Conservation (phyloP, 768 basidiomycete genomes). For the Dictyophora rubrovolvata region DNA sequence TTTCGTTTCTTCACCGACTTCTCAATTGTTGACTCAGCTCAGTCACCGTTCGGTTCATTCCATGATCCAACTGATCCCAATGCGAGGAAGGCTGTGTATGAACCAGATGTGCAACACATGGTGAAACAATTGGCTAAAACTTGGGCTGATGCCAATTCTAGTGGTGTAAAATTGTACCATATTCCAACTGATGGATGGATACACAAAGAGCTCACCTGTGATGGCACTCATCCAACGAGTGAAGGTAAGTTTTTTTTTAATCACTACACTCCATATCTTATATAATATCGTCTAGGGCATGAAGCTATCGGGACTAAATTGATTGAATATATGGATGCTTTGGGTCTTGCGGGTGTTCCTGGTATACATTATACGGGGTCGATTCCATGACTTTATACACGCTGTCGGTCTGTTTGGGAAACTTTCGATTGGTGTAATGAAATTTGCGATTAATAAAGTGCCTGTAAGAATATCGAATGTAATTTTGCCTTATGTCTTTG, state of each 20-base stretch:
- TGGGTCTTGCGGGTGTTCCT: background rate
- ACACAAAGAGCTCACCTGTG: background rate
- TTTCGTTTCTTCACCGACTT: background rate
- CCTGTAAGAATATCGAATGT: too few relatives aligned
- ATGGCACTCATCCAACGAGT: background rate
- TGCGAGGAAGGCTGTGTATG: background rate
- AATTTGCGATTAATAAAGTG: too few relatives aligned
- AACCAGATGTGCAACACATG: constrained; percentile 3
- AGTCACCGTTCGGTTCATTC: constrained; percentile 6
- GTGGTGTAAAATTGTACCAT: background rate
- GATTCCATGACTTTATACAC: background rate
- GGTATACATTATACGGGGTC: background rate
- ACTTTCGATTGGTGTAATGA: too few relatives aligned
- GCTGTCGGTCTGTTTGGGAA: background rate
- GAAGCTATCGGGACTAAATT: background rate
- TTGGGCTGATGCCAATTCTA: background rate
- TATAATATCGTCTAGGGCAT: background rate
- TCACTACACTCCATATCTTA: background rate
- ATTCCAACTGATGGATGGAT: background rate
- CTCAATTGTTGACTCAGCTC: background rate
- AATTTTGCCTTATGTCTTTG: too few relatives aligned
- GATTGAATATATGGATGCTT: background rate
- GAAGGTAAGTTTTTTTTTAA: background rate
- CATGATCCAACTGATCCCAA: background rate
- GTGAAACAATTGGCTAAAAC: background rate